Evolutionary conservation across 441 rosid genomes (phyloP).

Genomic region (Rhodomyrtus psidioides): DNA sequence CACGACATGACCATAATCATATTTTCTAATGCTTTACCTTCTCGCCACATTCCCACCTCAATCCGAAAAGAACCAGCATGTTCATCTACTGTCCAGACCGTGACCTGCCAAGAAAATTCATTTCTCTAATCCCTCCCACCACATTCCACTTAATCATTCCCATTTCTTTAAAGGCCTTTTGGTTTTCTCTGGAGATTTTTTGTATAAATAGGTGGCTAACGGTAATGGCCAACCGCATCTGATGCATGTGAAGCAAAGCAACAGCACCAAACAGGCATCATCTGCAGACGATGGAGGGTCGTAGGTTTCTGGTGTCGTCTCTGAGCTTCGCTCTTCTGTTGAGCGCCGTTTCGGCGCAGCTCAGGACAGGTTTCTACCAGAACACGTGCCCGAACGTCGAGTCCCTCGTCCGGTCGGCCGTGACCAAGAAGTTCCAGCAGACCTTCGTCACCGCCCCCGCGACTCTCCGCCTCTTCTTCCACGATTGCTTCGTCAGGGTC

Average conservation of each 20-base stretch:
- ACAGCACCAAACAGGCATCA: background rate
- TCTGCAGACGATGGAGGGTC: constrained; percentile 11
- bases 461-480: constrained; percentile 65
- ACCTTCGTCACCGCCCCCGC: constrained; percentile 72
- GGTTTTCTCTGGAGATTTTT: background rate
- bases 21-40: background rate
- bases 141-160: background rate
- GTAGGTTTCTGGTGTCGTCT: background rate
- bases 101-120: background rate
- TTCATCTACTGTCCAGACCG: background rate
- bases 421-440: constrained; percentile 50
- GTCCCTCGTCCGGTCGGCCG: constrained; percentile 48
- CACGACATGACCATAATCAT: background rate
- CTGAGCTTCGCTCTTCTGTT: constrained; percentile 6
- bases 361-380: constrained; percentile 36
- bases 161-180: background rate
- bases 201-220: background rate
- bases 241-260: background rate
- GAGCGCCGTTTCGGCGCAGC: constrained; percentile 36
- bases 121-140: background rate
- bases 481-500: constrained; percentile 68
- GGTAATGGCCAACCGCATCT: background rate
- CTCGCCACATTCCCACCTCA: background rate
- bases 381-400: constrained; percentile 61
- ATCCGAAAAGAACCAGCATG: background rate